Base-by-base conservation (phyloP, 2,329 filamentous ascomycete species). In the Dactylellina sp. region DNA sequence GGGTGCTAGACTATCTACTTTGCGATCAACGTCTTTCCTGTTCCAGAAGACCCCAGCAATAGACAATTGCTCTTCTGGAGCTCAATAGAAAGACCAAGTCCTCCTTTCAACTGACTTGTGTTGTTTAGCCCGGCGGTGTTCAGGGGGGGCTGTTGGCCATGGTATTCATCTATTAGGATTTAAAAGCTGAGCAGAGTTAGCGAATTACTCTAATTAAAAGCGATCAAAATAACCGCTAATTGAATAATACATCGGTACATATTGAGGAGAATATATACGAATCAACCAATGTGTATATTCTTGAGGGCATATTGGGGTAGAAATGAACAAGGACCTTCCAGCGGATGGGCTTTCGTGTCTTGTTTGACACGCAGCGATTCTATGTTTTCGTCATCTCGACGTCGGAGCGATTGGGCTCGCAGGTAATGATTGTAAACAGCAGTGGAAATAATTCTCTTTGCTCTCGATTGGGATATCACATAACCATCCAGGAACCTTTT, bases 351-450 rank as follows among this genome's bases (percentile, higher is more conserved):
- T 71, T 89, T 86, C 59, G 86, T 84, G 47, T 62, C 52, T 40
- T 16, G 39, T 35, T 22, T 52, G 6, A 18, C 37, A 14, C 50
- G 71, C 35, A 75, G 49, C 22, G 75, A 82, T 61, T 88, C 86
- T 70, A 86, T 83, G 24, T 91, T 88, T 78, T 97, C 93, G 62
- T 93, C 88, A 76, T 95, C 88, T 71, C 89, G 88, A 53, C 92
- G 85, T 78, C 92, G 86, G 22, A 90, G 79, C 81, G 91, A 89
- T 78, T 93, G 89, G 71, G 97, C 87, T 50, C 91, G 88, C 81
- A 97, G 92, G 80, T 98, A 97, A 80, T 99, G 95, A 80, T 98
- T 97, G 83, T 96, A 97, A 25, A 99, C 91, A 5, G 94, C 93
- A 2, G 94, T 90, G 76, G 92, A 95, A 76, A 98, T 88, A 12